A percentile compares a stretch with the other conserved stretches of the same genome.
Evolutionary conservation across 192 early-diverging fungal genomes (phyloP).

Genomic region (Entomortierella parvispora): DNA sequence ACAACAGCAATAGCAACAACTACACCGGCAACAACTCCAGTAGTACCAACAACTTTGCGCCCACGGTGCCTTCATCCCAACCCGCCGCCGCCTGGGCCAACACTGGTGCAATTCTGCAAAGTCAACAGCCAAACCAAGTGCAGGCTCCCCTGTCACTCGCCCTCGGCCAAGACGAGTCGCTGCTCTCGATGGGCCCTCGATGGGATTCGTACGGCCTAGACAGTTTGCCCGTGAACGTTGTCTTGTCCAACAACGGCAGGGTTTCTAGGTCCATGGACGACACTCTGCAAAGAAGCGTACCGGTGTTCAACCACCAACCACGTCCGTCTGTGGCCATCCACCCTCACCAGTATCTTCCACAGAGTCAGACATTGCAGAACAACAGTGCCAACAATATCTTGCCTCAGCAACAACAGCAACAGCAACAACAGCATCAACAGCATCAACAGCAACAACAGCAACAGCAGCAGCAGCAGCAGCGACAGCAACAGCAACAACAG

Average conservation of each 20-base stretch:
- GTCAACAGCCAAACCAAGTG: background rate
- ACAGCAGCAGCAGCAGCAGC: background rate
- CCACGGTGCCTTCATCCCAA: background rate
- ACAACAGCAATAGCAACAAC: background rate
- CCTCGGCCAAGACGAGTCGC: conserved; percentile 1
- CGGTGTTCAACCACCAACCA: too few relatives aligned
- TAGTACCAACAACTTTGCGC: too few relatives aligned
- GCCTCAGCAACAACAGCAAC: conserved; percentile 15
- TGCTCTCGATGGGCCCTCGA: conserved; percentile 6
- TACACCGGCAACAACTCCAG: background rate
- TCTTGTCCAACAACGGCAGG: too few relatives aligned
- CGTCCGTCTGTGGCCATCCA: too few relatives aligned
- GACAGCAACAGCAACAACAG: conserved; percentile 15
- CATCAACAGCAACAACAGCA: background rate
- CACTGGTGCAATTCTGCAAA: too few relatives aligned
- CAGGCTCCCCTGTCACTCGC: background rate
- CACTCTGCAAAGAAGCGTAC: too few relatives aligned
- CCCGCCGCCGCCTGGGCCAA: too few relatives aligned
- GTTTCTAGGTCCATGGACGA: too few relatives aligned
- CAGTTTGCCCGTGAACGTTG: too few relatives aligned
- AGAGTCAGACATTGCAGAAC: too few relatives aligned
- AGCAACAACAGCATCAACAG: too few relatives aligned
- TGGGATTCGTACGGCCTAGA: conserved; percentile 5
- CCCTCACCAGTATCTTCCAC: too few relatives aligned
- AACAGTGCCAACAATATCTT: background rate